phyloP scores from a whole-genome alignment of 257 asterid species.

The Solanum arcanum region DNA sequence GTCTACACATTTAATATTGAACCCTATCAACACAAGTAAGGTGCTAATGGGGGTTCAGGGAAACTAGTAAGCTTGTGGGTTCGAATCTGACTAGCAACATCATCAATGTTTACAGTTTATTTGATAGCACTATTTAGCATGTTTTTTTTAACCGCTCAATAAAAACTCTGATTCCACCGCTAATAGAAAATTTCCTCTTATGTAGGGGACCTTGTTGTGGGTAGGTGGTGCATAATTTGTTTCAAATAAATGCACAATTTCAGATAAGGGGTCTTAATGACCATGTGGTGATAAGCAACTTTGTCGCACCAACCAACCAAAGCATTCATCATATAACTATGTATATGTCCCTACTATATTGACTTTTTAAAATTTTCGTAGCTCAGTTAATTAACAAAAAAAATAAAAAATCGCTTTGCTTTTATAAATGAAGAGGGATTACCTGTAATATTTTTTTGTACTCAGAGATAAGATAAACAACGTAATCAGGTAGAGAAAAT shows the following conservation, averaged over 20 bases:
- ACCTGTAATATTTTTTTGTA: constrained; percentile 58
- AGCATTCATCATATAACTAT: not conserved
- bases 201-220: not conserved
- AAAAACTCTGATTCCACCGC: no score
- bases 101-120: no score
- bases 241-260: not conserved
- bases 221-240: not conserved
- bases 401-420: not conserved
- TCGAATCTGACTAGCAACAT: no score
- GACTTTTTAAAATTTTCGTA: not conserved
- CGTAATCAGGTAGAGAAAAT: constrained; percentile 53
- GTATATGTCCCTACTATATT: not conserved
- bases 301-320: not conserved
- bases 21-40: no score
- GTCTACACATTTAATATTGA: no score
- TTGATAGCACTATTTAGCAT: no score
- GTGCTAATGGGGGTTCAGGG: no score
- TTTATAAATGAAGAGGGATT: not conserved
- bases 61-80: no score
- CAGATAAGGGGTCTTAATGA: not conserved
- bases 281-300: not conserved
- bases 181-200: not conserved
- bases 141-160: no score
- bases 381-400: not conserved
- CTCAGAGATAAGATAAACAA: constrained; percentile 50